These are phyloP conservation scores for Parasitella parasitica DNA, from an alignment of 371 early-diverging fungal genomes.

Conservation along the genomic window DNA sequence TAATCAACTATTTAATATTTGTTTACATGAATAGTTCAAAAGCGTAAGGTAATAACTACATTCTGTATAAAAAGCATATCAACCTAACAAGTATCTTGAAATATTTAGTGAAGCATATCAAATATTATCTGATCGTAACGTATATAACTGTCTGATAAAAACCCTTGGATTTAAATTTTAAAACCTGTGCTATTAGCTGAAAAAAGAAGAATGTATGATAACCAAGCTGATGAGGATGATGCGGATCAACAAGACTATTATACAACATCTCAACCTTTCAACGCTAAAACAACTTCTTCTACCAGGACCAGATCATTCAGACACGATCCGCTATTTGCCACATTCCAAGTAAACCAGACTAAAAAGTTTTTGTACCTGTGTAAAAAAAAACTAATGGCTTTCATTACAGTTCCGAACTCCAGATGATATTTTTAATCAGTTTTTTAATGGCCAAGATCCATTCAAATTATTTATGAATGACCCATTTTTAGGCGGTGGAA, in stretches of 20 bases:
- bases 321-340: slow-evolving; percentile 11
- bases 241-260: not conserved
- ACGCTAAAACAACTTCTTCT: not conserved
- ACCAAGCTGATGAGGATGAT: not conserved
- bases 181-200: slow-evolving; percentile 10
- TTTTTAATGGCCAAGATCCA: slow-evolving; percentile 17
- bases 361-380: not conserved
- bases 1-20: too few species aligned
- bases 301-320: not conserved
- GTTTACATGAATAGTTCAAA: slow-evolving; percentile 7
- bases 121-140: slow-evolving; percentile 22
- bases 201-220: slow-evolving; percentile 16
- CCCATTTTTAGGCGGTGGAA: not conserved
- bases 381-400: not conserved
- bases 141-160: not conserved
- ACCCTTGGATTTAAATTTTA: not conserved
- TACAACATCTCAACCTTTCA: not conserved
- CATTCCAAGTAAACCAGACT: slow-evolving; percentile 13
- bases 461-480: slow-evolving; percentile 13
- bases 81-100: not conserved
- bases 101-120: slow-evolving; percentile 20
- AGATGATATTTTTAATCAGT: slow-evolving; percentile 20
- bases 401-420: slow-evolving; percentile 15
- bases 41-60: slow-evolving; percentile 9
- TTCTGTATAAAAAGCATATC: not conserved